Evolutionary conservation across 1,139 yeast genomes (phyloP).

Genomic region (Taphrina sp.): DNA sequence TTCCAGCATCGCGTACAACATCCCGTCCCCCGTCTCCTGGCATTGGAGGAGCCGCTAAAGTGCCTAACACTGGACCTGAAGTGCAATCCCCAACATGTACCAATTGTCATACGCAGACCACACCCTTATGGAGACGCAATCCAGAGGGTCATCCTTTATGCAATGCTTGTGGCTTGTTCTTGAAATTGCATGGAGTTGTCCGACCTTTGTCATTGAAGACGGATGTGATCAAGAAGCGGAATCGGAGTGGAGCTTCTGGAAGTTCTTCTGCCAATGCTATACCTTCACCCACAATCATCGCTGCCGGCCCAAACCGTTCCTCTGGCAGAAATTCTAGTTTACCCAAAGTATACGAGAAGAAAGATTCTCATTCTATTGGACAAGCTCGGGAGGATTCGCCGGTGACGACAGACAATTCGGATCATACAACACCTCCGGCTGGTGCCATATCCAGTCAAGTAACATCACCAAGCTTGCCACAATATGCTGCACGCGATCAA

Average conservation of each 20-base stretch:
- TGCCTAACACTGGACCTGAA: slow-evolving; percentile 31
- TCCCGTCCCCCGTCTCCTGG: slow-evolving; percentile 27
- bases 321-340: neutral
- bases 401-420: slow-evolving; percentile 14
- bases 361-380: neutral
- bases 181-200: slow-evolving; percentile 89
- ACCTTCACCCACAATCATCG: neutral
- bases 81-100: slow-evolving; percentile 54
- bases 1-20: slow-evolving; percentile 21
- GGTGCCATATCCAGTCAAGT: slow-evolving; percentile 12
- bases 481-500: neutral
- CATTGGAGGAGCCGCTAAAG: slow-evolving; percentile 24
- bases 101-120: slow-evolving; percentile 87
- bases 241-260: slow-evolving; percentile 40
- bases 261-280: neutral
- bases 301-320: neutral
- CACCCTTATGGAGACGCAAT: slow-evolving; percentile 93
- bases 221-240: slow-evolving; percentile 84
- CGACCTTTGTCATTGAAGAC: slow-evolving; percentile 87
- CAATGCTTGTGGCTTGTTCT: slow-evolving; percentile 90
- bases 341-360: slow-evolving; percentile 1
- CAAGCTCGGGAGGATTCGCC: slow-evolving; percentile 6
- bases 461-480: slow-evolving; percentile 14
- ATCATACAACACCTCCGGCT: slow-evolving; percentile 25
- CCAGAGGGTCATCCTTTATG: slow-evolving; percentile 90